Evolutionary conservation across 2,329 filamentous ascomycete genomes (phyloP).

Genomic region (Microthyrium microscopicum): DNA sequence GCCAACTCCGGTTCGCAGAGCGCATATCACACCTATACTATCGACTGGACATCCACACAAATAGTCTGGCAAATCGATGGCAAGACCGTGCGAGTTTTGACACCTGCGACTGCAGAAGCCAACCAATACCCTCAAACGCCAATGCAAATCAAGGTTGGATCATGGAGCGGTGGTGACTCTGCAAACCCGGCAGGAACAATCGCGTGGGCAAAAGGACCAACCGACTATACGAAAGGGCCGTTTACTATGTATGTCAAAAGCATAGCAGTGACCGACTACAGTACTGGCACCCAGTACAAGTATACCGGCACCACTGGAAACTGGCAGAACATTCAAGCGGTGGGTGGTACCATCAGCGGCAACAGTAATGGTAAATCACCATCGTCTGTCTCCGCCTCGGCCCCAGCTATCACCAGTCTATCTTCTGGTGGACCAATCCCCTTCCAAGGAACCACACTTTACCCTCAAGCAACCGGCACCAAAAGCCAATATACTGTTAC

Average conservation of each 20-base stretch:
- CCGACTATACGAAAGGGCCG: slow-evolving; percentile 68
- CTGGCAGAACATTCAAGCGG: slow-evolving; percentile 67
- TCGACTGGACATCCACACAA: slow-evolving; percentile 79
- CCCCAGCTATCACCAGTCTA: slow-evolving; percentile 46
- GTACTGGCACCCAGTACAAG: slow-evolving; percentile 68
- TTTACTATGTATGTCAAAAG: slow-evolving; percentile 74
- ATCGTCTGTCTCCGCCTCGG: slow-evolving; percentile 35
- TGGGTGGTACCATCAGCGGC: slow-evolving; percentile 63
- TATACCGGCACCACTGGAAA: slow-evolving; percentile 65
- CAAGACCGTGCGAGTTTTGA: slow-evolving; percentile 58
- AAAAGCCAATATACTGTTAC: too few species aligned
- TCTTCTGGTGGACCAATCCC: slow-evolving; percentile 49
- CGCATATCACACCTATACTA: slow-evolving; percentile 66
- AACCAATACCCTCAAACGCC: slow-evolving; percentile 84
- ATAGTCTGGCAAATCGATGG: slow-evolving; percentile 79
- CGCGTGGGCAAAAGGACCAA: slow-evolving; percentile 72
- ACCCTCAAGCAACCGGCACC: slow-evolving; percentile 28
- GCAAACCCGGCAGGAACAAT: slow-evolving; percentile 69
- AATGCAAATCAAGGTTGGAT: slow-evolving; percentile 83
- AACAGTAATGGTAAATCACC: slow-evolving; percentile 41
- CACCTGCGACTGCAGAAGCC: slow-evolving; percentile 45
- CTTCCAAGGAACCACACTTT: slow-evolving; percentile 40
- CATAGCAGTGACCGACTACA: slow-evolving; percentile 74
- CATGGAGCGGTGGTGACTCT: slow-evolving; percentile 83
- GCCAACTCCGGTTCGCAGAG: slow-evolving; percentile 50